phyloP scores from a whole-genome alignment of 2,329 filamentous ascomycete species.

The Dactylonectria macrodidyma region DNA sequence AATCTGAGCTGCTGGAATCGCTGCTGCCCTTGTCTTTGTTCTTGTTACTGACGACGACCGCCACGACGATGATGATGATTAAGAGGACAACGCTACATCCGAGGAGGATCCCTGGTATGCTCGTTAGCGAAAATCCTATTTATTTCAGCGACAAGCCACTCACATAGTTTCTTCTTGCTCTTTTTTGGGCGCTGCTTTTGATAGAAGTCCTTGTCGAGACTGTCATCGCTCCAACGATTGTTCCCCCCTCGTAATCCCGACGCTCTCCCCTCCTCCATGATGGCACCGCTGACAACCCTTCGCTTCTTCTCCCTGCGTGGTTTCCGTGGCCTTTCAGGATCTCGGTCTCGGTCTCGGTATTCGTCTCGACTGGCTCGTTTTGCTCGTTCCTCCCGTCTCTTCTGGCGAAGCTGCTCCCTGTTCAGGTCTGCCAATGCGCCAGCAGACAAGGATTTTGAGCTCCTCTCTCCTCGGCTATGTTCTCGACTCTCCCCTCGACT shows the following conservation, averaged over 20 bases:
- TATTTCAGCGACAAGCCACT: constrained; percentile 47
- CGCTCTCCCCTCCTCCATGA: constrained; percentile 77
- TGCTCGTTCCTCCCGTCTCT: constrained; percentile 62
- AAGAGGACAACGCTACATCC: constrained; percentile 69
- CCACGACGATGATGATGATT: constrained; percentile 78
- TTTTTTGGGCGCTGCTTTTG: constrained; percentile 60
- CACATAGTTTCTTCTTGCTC: constrained; percentile 74
- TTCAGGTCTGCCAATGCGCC: constrained; percentile 78
- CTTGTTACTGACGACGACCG: constrained; percentile 75
- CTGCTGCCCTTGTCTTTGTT: constrained; percentile 64
- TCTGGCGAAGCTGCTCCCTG: constrained; percentile 68
- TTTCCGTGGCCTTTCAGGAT: constrained; percentile 50
- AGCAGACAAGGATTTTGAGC: constrained; percentile 56
- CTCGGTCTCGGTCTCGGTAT: constrained; percentile 41
- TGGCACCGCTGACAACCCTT: constrained; percentile 78
- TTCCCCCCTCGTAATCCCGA: constrained; percentile 60
- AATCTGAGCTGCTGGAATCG: constrained; percentile 32
- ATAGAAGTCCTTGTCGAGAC: constrained; percentile 64
- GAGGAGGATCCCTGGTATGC: constrained; percentile 67
- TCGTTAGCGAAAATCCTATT: constrained; percentile 39
- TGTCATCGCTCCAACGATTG: constrained; percentile 57
- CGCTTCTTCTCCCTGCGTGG: constrained; percentile 64
- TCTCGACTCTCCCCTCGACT: constrained; percentile 32
- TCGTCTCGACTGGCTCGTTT: constrained; percentile 48
- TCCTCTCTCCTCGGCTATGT: constrained; percentile 48